These are phyloP conservation scores for Aspergillus spinulosporus DNA, from an alignment of 2,329 filamentous ascomycete species.

Conservation along the genomic window DNA sequence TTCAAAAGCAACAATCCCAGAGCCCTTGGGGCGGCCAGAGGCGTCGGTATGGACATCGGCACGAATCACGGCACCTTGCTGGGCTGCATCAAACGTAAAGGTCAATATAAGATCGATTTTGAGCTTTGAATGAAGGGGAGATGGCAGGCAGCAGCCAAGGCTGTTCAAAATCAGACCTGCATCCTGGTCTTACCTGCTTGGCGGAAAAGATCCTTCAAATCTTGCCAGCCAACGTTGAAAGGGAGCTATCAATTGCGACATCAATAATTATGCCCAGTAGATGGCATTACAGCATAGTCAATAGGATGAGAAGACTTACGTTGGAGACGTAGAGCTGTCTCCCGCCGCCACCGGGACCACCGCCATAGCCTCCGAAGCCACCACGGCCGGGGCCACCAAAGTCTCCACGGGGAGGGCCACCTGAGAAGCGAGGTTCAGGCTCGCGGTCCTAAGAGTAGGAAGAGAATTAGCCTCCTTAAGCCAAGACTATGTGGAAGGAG, in stretches of 20 bases:
- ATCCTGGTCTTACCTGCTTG: conserved; percentile 76
- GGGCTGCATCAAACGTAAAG: conserved; percentile 35
- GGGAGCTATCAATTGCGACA: conserved; percentile 68
- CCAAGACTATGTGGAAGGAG: background rate
- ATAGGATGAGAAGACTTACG: conserved; percentile 66
- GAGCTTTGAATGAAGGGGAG: background rate
- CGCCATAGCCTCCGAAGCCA: conserved; percentile 52
- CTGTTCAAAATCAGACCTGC: conserved; percentile 17
- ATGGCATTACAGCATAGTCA: conserved; percentile 18
- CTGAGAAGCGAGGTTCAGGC: conserved; percentile 93
- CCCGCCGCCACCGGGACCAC: conserved; percentile 58
- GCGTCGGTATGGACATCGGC: conserved; percentile 92
- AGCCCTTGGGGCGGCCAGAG: conserved; percentile 92
- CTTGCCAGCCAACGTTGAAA: conserved; percentile 97
- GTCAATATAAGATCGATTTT: conserved; percentile 30
- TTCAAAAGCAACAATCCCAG: conserved; percentile 95
- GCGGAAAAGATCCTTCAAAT: conserved; percentile 97
- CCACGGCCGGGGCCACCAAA: conserved; percentile 57
- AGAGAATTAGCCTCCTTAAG: conserved; percentile 9
- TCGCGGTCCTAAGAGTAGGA: conserved; percentile 76
- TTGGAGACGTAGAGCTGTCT: conserved; percentile 97
- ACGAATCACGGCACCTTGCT: conserved; percentile 77
- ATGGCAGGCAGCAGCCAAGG: conserved; percentile 11
- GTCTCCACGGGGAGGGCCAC: conserved; percentile 67
- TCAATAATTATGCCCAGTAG: conserved; percentile 35